Conservation (phyloP, 768 basidiomycete genomes). For the Podaxis sp. region DNA sequence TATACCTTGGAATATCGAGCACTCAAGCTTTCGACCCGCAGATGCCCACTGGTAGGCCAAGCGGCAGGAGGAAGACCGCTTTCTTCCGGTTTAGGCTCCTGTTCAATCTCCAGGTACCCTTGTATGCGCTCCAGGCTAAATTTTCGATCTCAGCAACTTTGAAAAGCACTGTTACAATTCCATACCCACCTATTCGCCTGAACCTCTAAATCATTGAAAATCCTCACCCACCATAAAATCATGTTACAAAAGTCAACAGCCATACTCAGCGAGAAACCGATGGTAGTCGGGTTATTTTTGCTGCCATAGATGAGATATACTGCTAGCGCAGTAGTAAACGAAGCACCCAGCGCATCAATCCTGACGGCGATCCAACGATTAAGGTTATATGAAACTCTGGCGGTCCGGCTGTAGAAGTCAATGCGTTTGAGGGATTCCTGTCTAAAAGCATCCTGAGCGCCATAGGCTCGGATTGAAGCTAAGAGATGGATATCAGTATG, state of each 20-base stretch:
- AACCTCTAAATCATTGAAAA: slow-evolving; percentile 48
- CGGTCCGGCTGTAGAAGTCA: slow-evolving; percentile 49
- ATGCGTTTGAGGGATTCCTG: slow-evolving; percentile 49
- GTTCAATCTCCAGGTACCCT: slow-evolving; percentile 19
- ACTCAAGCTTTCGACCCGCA: slow-evolving; percentile 50
- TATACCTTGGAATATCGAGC: slow-evolving; percentile 44
- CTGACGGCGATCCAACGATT: slow-evolving; percentile 51
- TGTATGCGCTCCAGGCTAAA: slow-evolving; percentile 21
- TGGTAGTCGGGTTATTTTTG: slow-evolving; percentile 35
- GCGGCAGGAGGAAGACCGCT: slow-evolving; percentile 47
- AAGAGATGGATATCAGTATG: neutral
- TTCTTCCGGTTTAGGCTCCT: slow-evolving; percentile 18
- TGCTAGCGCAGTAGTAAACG: slow-evolving; percentile 56
- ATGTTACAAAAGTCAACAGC: slow-evolving; percentile 58
- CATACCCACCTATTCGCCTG: slow-evolving; percentile 39
- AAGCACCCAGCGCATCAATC: slow-evolving; percentile 55
- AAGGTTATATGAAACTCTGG: slow-evolving; percentile 52
- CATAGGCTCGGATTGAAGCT: slow-evolving; percentile 68
- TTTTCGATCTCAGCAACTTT: neutral
- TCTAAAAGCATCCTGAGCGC: slow-evolving; percentile 53
- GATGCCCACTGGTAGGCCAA: slow-evolving; percentile 56
- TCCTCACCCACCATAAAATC: slow-evolving; percentile 51
- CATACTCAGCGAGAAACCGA: slow-evolving; percentile 60
- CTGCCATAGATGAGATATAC: slow-evolving; percentile 50
- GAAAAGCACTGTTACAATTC: neutral